phyloP scores from a whole-genome alignment of 768 basidiomycete species.

The Candolleomyces eurysporus region DNA sequence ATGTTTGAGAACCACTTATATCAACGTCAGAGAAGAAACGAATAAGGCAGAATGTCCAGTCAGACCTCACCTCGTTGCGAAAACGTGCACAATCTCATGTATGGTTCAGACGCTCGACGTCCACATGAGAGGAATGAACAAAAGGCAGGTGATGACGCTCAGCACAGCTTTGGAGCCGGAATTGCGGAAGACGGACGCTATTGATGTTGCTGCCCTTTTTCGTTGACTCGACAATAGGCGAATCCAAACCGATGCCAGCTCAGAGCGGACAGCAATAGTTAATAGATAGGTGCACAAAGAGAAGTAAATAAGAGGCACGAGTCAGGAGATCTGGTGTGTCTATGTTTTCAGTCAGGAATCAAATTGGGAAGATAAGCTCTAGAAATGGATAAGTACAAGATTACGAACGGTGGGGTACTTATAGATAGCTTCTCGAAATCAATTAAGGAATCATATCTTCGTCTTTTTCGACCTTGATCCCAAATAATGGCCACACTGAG shows the following conservation, averaged over 20 bases:
- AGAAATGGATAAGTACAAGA: too few species aligned
- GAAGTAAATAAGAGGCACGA: too few species aligned
- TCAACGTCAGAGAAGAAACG: neutral
- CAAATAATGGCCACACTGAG: constrained; percentile 45
- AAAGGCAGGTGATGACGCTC: neutral
- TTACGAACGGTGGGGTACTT: too few species aligned
- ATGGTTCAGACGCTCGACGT: neutral
- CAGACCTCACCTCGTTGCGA: neutral
- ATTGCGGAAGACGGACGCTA: neutral
- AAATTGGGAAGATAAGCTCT: too few species aligned
- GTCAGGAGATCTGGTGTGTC: too few species aligned
- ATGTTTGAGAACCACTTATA: neutral
- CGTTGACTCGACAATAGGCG: neutral
- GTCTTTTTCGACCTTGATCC: constrained; percentile 36
- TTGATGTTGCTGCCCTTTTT: neutral
- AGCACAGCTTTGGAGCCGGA: neutral
- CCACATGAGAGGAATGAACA: neutral
- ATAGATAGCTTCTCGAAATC: neutral
- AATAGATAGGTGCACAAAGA: too few species aligned
- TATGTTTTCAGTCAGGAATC: too few species aligned
- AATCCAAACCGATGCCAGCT: too few species aligned
- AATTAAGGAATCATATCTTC: constrained; percentile 28
- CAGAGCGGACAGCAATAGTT: too few species aligned
- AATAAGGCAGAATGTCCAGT: neutral
- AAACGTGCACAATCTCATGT: neutral